These are phyloP conservation scores for Colletotrichum ledebouriae DNA, from an alignment of 2,329 filamentous ascomycete species.

Conservation along the genomic window DNA sequence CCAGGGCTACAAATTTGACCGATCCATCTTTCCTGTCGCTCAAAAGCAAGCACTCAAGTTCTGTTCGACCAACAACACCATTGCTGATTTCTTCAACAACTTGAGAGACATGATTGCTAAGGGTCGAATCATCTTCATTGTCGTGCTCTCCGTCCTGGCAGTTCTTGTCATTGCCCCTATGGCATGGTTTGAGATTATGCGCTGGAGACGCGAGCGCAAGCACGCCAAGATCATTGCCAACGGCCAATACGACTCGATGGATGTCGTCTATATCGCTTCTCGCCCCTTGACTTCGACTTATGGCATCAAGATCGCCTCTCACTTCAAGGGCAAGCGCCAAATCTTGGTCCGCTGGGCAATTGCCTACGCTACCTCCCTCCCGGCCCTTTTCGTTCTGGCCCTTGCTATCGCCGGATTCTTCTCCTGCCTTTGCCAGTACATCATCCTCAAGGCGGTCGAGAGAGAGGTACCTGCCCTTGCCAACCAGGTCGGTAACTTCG, in stretches of 20 bases:
- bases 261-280: slow-evolving; percentile 89
- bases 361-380: slow-evolving; percentile 87
- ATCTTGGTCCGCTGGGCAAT: slow-evolving; percentile 85
- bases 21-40: slow-evolving; percentile 83
- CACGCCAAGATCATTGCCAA: slow-evolving; percentile 75
- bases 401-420: slow-evolving; percentile 86
- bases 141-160: slow-evolving; percentile 79
- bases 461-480: slow-evolving; percentile 82
- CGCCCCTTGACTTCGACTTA: slow-evolving; percentile 80
- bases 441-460: slow-evolving; percentile 80
- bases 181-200: slow-evolving; percentile 82
- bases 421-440: slow-evolving; percentile 84
- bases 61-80: slow-evolving; percentile 86
- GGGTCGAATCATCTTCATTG: slow-evolving; percentile 81
- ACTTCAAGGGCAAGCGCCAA: slow-evolving; percentile 75
- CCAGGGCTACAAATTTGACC: slow-evolving; percentile 82
- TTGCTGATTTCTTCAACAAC: slow-evolving; percentile 85
- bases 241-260: slow-evolving; percentile 82
- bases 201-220: slow-evolving; percentile 80
- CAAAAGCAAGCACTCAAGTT: slow-evolving; percentile 86
- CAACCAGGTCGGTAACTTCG: slow-evolving; percentile 81
- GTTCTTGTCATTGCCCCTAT: slow-evolving; percentile 81
- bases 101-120: slow-evolving; percentile 76
- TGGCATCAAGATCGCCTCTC: slow-evolving; percentile 78
- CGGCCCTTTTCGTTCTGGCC: slow-evolving; percentile 88